Evolutionary conservation across 2,329 filamentous ascomycete species (phyloP), one percentile per base, ranked within the genome.

Genomic region (Diaporthe humulicola): DNA sequence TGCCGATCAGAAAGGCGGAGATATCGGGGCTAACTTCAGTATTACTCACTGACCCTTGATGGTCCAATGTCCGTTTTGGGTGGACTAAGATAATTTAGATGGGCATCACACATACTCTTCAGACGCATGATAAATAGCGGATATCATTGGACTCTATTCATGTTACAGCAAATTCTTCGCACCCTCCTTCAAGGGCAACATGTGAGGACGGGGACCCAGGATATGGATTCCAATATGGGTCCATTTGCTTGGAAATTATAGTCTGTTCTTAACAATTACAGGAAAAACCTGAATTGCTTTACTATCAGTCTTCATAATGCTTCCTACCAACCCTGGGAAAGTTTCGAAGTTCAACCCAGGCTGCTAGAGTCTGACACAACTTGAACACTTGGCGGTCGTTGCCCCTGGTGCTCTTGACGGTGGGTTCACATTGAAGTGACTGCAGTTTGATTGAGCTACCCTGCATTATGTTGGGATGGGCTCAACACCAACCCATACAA

Each of bases 1-100:
- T 54, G 64, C 22, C 48, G 64, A 69, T 69, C 64, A 54, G 33
- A 54, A 69, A 52, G 38, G 40, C 64, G 45, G 45, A 52, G 28
- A 69, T 28, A 40, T 38, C 45, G 64, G 64, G 42, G 14, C 28
- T 66, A n/a, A n/a, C n/a, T n/a, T n/a, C n/a, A n/a, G n/a, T n/a
- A 8, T 28, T 30, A 50, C 30, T 67, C 28, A 36, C 45, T 52
- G 14, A 22, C 50, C 61, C 42, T 66, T n/a, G 22, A 36, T 17
- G 28, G 15, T 66, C 61, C 61, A 66, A 66, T 22, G 10, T 17
- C 48, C 8, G 30, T 22, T 30, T 61, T 64, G 9, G 7, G 2
- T 33, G 3, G 33, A 30, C 30, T n/a, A 22, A 57, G 30, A 9
- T 38, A 5, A 9, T 19, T 56, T 22, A 15, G 10, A 17, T 38